Evolutionary conservation across 1,284 basidiomycete genomes (phyloP).

Genomic region (Phellopilus nigrolimitatus): DNA sequence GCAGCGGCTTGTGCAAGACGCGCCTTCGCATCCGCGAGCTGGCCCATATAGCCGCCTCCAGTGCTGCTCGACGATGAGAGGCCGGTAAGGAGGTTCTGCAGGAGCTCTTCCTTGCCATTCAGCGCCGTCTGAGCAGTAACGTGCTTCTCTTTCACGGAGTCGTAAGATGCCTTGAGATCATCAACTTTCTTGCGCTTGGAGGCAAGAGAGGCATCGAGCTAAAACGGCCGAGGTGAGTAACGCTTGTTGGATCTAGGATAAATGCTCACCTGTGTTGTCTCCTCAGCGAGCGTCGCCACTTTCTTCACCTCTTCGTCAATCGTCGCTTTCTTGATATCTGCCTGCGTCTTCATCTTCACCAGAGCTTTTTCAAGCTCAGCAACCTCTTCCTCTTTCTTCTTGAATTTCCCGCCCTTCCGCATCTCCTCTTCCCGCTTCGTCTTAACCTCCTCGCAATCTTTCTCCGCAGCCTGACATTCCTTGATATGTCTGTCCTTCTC

Average conservation of each 20-base stretch:
- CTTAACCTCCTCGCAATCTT: constrained; percentile 50
- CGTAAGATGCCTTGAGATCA: constrained; percentile 56
- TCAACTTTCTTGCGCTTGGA: constrained; percentile 60
- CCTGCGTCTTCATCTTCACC: constrained; percentile 85
- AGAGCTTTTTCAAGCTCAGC: constrained; percentile 78
- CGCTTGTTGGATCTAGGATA: neutral
- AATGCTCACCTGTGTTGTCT: constrained; percentile 57
- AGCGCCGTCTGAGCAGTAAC: constrained; percentile 61
- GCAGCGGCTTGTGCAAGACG: constrained; percentile 74
- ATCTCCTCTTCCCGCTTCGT: constrained; percentile 61
- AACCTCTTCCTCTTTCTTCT: constrained; percentile 75
- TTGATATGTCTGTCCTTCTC: constrained; percentile 47
- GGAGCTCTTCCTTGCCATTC: constrained; percentile 82
- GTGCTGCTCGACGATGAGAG: constrained; percentile 68
- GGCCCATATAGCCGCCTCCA: constrained; percentile 95
- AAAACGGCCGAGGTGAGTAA: constrained; percentile 17
- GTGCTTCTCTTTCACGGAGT: constrained; percentile 71
- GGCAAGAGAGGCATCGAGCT: constrained; percentile 55
- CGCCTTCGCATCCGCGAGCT: constrained; percentile 85
- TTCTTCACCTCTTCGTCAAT: constrained; percentile 79
- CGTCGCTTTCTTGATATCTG: constrained; percentile 76
- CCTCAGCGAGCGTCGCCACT: constrained; percentile 49
- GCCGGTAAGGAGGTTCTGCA: constrained; percentile 93
- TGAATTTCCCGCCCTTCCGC: constrained; percentile 75
- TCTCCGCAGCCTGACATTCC: constrained; percentile 50